Conservation (phyloP, 352 stramenopile species). For the Phytophthora constricta region DNA sequence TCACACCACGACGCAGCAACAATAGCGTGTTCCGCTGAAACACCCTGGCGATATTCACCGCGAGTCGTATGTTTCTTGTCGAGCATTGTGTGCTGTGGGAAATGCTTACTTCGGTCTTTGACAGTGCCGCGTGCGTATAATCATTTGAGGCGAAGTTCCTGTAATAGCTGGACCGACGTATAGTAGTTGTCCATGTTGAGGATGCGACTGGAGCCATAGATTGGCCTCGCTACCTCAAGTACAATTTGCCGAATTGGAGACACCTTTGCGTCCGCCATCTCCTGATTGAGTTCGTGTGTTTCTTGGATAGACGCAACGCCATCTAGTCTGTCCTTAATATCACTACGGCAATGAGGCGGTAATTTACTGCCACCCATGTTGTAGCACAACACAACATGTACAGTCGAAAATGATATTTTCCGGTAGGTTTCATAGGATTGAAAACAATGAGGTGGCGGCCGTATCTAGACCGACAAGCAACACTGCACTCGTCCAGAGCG, state of each 20-base stretch:
- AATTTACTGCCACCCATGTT: slow-evolving; percentile 33
- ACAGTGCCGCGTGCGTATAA: neutral
- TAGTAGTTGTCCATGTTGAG: neutral
- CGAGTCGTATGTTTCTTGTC: neutral
- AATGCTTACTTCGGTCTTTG: neutral
- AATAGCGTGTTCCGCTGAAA: neutral
- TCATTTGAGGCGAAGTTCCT: neutral
- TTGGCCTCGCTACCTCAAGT: neutral
- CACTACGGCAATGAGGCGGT: slow-evolving; percentile 29
- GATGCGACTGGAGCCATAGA: neutral
- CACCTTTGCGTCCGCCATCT: neutral
- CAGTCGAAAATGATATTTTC: slow-evolving; percentile 18
- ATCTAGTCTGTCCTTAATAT: neutral
- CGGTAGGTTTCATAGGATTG: slow-evolving; percentile 13
- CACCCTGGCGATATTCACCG: neutral
- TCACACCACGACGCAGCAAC: neutral
- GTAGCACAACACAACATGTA: slow-evolving; percentile 26
- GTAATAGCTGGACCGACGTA: neutral
- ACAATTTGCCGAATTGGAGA: neutral
- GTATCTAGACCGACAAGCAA: slow-evolving; percentile 9
- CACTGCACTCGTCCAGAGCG: neutral
- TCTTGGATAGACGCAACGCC: neutral
- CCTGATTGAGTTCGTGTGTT: neutral
- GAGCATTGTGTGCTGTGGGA: neutral
- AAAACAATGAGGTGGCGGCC: slow-evolving; percentile 10